These are phyloP conservation scores for Clathrus columnatus DNA, from an alignment of 768 basidiomycete genomes.

Conservation along the genomic window DNA sequence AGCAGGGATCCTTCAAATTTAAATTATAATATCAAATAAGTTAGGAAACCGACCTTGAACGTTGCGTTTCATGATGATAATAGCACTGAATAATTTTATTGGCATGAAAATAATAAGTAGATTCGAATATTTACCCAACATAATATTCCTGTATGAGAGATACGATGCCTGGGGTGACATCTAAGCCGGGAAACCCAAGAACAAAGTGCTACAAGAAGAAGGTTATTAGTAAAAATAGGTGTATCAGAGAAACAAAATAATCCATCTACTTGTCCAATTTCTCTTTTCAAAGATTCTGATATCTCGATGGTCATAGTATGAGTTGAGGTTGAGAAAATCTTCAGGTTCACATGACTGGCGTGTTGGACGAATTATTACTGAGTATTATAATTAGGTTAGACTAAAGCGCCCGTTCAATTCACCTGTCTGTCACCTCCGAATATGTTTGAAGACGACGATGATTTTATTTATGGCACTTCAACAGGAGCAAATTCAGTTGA, in stretches of 20 bases:
- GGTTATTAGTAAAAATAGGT: not conserved
- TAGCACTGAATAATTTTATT: constrained; percentile 27
- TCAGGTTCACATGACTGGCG: too few species aligned
- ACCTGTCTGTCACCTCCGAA: not conserved
- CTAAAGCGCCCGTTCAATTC: not conserved
- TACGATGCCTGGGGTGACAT: constrained; percentile 41
- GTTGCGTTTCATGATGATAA: constrained; percentile 66
- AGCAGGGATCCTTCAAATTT: not conserved
- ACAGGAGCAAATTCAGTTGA: not conserved
- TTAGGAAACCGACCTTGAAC: constrained; percentile 35
- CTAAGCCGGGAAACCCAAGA: constrained; percentile 56
- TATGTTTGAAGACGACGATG: not conserved
- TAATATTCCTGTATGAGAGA: constrained; percentile 53
- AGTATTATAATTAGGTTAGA: too few species aligned
- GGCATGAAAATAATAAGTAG: not conserved
- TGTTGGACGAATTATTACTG: too few species aligned
- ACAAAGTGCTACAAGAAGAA: constrained; percentile 51
- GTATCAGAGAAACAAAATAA: too few species aligned
- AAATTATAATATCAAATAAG: not conserved
- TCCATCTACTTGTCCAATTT: constrained; percentile 36
- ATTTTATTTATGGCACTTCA: not conserved
- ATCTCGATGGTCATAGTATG: constrained; percentile 22
- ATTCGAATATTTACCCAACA: constrained; percentile 34
- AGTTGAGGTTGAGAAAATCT: too few species aligned
- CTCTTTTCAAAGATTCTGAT: constrained; percentile 31